Evolutionary conservation across 495 filamentous ascomycete species (phyloP), one percentile per base, ranked within the genome.

Genomic region (Physcia stellaris): DNA sequence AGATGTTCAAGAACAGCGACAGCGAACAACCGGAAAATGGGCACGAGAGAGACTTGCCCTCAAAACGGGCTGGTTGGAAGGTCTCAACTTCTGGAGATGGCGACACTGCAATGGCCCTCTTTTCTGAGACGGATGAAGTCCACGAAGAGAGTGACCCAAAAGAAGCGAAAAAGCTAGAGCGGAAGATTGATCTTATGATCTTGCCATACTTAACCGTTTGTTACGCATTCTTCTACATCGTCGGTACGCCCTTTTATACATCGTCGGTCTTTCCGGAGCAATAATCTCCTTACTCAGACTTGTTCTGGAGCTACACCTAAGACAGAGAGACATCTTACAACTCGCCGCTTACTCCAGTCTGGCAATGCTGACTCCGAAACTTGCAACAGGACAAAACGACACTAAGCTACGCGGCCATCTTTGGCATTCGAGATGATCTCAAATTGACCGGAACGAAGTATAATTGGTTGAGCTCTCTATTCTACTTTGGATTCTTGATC

Each of bases 161-260:
- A 4, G 67, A 72, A 38, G 70, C 64, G 31, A 58, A 49, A 24
- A 60, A 52, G 40, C 33, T 77, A 6, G 52, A 74, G 17, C 59
- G 64, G 54, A 76, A 70, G 49, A 73, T 75, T 37, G 70, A 74
- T 45, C 59, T 63, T 6, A 64, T 67, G 61, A 63, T 65, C 18
- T 18, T 67, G 19, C 63, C 63, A 2, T 62, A 64, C 47, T 48
- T 77, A 16, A 67, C 64, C 3, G 63, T 76, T 26, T 77, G 67
- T 39, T 76, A 75, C 53, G 63, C 63, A 0, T 77, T 76, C 49
- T 74, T 74, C 39, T 75, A 71, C 37, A 71, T 75, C 45, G 70
- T 74, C 42, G 57, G 42, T 9, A 53, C 41, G 20, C 32, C 37
- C 7, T 54, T 46, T 59, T 62, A 28, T 66, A 58, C 36, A 46